Percentiles rank a stretch among this genome's conserved stretches.
Conservation (phyloP, 2,329 filamentous ascomycete species). For the Fusarium lateritium region DNA sequence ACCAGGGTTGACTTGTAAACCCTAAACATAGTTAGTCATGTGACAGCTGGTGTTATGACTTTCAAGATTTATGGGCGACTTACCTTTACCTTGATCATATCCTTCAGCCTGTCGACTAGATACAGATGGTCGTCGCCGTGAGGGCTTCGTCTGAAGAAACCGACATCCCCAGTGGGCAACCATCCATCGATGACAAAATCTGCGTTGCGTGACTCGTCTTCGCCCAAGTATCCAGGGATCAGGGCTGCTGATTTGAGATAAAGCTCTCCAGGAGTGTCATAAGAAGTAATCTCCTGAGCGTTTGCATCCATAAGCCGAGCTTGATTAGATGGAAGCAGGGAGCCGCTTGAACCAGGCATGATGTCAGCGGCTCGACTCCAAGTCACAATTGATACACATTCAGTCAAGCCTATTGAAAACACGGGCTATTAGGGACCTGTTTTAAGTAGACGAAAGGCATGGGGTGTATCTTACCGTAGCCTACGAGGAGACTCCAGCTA, state of each 20-base stretch:
- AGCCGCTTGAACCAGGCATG: neutral
- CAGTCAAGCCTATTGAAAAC: neutral
- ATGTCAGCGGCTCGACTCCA: neutral
- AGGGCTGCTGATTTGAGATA: constrained; percentile 1
- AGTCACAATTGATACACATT: neutral
- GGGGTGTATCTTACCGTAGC: neutral
- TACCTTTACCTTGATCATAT: constrained; percentile 19
- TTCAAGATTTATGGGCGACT: neutral
- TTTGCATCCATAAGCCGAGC: neutral
- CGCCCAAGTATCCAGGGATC: neutral
- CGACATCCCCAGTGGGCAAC: neutral
- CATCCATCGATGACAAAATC: neutral
- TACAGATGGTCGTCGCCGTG: constrained; percentile 4
- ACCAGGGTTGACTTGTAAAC: neutral
- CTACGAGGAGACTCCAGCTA: neutral
- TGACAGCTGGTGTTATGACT: neutral
- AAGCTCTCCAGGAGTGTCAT: neutral
- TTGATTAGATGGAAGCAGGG: neutral
- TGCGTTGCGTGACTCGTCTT: neutral
- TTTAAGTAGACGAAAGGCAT: too few species aligned
- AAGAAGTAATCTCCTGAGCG: fast-evolving
- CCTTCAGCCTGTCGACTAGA: neutral
- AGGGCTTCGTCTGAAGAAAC: neutral
- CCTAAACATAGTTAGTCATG: neutral
- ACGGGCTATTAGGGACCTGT: fast-evolving